Base-by-base conservation (phyloP, 23 red algal species). In the Gracilaria gracilis region DNA sequence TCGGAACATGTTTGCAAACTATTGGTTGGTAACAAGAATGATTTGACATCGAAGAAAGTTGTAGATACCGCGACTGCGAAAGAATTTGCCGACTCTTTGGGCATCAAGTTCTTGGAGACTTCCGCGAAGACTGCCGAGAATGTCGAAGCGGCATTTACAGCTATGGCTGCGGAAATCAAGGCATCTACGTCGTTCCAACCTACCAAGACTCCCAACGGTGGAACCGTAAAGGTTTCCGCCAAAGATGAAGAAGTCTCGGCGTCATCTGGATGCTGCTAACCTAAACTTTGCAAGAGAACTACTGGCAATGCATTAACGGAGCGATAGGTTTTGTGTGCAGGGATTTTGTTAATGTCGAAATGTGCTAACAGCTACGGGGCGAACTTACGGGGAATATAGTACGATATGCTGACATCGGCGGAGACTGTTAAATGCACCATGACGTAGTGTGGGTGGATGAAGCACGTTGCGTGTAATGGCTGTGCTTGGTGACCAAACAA, bases 11-110 rank as follows among this genome's bases (percentile, higher is more conserved):
- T 99, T 19, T 93, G 91, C 86, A 99, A 99, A 79, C 85, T 99
- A 28, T 82, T 99, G 1, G 97, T 99, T 6, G 97, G 97, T n/a
- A 99, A 99, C 87, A 99, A 99, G 94, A 96, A 92, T 73, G 97
- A 99, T 64, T 79, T 99, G 81, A 92, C 84, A 32, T 86, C 87
- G 61, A 95, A 99, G 87, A 89, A 93, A 64, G 97, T 95, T 33
- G 97, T 99, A n/a, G 90, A 95, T 40, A 95, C 93, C 16, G 93
- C 84, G 11, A 86, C 79, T 47, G 97, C 93, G 31, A 93, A 99
- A 69, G 97, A 99, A 85, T 93, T 99, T 69, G 97, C 97, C 53
- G 93, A 99, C 44, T 92, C 86, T 32, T 78, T 96, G 83, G 93
- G 93, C 61, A 96, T 99, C 51, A 95, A 94, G 88, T 99, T 96